Percentiles rank a stretch among this genome's conserved stretches.
Conservation (phyloP, 306 rosid genomes). For the Dryas octopetala region DNA sequence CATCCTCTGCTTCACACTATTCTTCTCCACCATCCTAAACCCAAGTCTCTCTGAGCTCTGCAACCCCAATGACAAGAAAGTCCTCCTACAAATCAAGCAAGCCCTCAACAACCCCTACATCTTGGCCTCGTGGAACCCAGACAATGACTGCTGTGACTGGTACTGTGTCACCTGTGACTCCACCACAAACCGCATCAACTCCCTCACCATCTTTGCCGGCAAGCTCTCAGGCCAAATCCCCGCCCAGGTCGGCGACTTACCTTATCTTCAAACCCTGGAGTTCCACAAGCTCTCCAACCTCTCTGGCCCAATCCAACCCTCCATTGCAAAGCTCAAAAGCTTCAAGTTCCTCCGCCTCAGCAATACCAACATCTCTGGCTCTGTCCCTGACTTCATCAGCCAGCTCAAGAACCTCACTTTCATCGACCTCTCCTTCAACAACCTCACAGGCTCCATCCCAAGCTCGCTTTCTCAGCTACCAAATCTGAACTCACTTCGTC, state of each 20-base stretch:
- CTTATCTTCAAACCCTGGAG: conserved; percentile 44
- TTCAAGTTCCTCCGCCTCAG: conserved; percentile 44
- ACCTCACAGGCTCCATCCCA: conserved; percentile 55
- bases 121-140: conserved; percentile 59
- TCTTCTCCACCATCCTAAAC: conserved; percentile 24
- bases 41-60: conserved; percentile 49
- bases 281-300: conserved; percentile 61
- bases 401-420: conserved; percentile 44
- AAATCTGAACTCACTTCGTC: conserved; percentile 14
- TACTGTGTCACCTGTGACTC: conserved; percentile 49
- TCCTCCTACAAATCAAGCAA: conserved; percentile 61
- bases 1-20: conserved; percentile 13
- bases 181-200: conserved; percentile 57
- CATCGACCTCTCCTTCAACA: conserved; percentile 53
- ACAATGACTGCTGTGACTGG: conserved; percentile 70
- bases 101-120: conserved; percentile 65
- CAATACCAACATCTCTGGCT: conserved; percentile 58
- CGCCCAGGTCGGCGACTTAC: conserved; percentile 61
- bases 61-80: conserved; percentile 65
- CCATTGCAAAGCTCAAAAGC: conserved; percentile 51
- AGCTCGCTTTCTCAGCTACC: conserved; percentile 55
- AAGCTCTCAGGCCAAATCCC: conserved; percentile 58
- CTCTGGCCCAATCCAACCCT: conserved; percentile 59
- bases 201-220: conserved; percentile 44
- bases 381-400: conserved; percentile 59